These are phyloP conservation scores for Apiospora saccharicola DNA, from an alignment of 2,329 filamentous ascomycete genomes.

Conservation along the genomic window DNA sequence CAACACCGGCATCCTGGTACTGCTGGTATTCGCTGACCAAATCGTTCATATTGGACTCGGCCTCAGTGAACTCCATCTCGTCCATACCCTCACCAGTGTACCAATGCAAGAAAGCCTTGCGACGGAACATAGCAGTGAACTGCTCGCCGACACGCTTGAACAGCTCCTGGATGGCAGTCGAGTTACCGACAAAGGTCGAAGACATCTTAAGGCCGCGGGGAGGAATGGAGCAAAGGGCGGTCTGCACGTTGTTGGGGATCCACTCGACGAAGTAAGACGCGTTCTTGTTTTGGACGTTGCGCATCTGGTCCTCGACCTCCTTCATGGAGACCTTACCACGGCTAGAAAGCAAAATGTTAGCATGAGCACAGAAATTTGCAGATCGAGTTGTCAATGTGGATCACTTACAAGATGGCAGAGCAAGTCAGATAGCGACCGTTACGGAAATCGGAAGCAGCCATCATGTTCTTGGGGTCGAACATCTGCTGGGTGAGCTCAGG, in stretches of 20 bases:
- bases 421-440: slow-evolving; percentile 99
- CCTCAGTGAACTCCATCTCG: slow-evolving; percentile 99
- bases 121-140: slow-evolving; percentile 99
- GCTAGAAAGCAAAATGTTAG: slow-evolving; percentile 54
- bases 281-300: slow-evolving; percentile 99
- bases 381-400: slow-evolving; percentile 24
- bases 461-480: slow-evolving; percentile 99
- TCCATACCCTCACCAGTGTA: slow-evolving; percentile 99
- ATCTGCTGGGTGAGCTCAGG: slow-evolving; percentile 99
- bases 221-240: slow-evolving; percentile 97
- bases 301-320: slow-evolving; percentile 99
- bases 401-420: slow-evolving; percentile 83
- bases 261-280: slow-evolving; percentile 99
- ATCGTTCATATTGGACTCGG: slow-evolving; percentile 99
- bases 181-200: slow-evolving; percentile 98
- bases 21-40: slow-evolving; percentile 99
- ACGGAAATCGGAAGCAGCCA: slow-evolving; percentile 99
- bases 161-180: slow-evolving; percentile 98
- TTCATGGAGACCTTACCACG: slow-evolving; percentile 99
- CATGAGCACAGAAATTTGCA: slow-evolving; percentile 37
- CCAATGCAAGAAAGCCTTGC: slow-evolving; percentile 99
- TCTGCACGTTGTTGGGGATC: slow-evolving; percentile 99
- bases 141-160: slow-evolving; percentile 99
- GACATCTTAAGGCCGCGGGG: slow-evolving; percentile 99
- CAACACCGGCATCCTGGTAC: slow-evolving; percentile 98